Evolutionary conservation across 2,329 filamentous ascomycete species (phyloP), one percentile per base, ranked within the genome.

Genomic region (Kalmusia sp.): DNA sequence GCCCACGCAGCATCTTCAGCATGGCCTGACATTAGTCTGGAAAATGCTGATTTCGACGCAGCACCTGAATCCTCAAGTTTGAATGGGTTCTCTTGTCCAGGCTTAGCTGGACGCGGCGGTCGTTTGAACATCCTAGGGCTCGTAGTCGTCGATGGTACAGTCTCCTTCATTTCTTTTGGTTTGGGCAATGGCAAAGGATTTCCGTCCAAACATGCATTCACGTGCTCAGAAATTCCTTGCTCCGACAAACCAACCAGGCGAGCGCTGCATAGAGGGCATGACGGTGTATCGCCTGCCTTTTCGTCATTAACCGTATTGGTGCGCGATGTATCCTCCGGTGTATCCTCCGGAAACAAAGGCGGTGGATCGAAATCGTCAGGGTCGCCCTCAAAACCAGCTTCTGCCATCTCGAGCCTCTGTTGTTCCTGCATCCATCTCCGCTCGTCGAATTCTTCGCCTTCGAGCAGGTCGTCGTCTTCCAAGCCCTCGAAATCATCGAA

Each of bases 1-100:
- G 89, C 87, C 95, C 95, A 99, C 1, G 95, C 95, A 1, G 87
- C 83, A 70, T 96, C 90, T 77, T 99, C 95, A 4, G 90, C 91
- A 65, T 96, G 92, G 5, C 87, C 87, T 6, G 92, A 91, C 95
- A 99, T 99, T 52, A 99, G 81, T 69, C 91, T 95, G 2, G 90
- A 88, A 67, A 99, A 99, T 0, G 93, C 95, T 3, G 93, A 96
- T 35, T 47, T 77, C 57, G 47, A 68, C 61, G 49, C 70, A 25
- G 50, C 69, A 39, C 55, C 72, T 54, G 54, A 48, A 27, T 75
- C 72, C 11, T 79, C 82, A 3, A 89, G 69, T 6, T 81, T 80
- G 61, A 96, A 90, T 0, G 93, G 93, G 65, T 90, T 95, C 6
- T 85, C 80, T 72, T 97, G 93, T 0, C 89, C 91, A 1, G 92